A percentile compares a stretch with the other conserved stretches of the same genome.
phyloP scores from a whole-genome alignment of 2,329 filamentous ascomycete genomes.

The Helotiales sp. region DNA sequence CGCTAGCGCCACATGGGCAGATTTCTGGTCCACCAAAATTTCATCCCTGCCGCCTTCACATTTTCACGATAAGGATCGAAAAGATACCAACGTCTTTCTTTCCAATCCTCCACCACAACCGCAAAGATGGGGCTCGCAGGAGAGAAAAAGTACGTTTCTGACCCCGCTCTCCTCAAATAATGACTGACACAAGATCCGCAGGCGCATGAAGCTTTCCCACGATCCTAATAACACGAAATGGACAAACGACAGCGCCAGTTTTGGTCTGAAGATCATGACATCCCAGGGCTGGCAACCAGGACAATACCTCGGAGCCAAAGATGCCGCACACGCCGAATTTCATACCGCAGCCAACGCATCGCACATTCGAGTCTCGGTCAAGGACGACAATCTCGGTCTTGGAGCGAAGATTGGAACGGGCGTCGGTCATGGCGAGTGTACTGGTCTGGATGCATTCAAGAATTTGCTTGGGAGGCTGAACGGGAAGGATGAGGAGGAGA shows the following conservation, averaged over 20 bases:
- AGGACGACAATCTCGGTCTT: constrained; percentile 89
- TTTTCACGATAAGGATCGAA: constrained; percentile 29
- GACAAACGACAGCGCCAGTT: constrained; percentile 80
- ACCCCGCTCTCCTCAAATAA: constrained; percentile 6
- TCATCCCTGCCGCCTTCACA: constrained; percentile 17
- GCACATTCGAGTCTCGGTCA: constrained; percentile 82
- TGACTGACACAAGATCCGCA: constrained; percentile 49
- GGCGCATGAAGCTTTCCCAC: constrained; percentile 70
- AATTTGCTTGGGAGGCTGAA: constrained; percentile 87
- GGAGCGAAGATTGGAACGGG: constrained; percentile 79
- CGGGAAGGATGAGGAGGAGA: constrained; percentile 76
- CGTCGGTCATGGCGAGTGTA: constrained; percentile 70
- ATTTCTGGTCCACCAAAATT: constrained; percentile 30
- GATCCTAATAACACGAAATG: constrained; percentile 97
- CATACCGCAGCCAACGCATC: constrained; percentile 82
- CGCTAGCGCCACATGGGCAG: constrained; percentile 20
- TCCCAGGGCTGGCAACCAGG: constrained; percentile 92
- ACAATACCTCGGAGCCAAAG: constrained; percentile 76
- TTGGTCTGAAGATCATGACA: constrained; percentile 87
- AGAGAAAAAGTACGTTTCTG: constrained; percentile 63
- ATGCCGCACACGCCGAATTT: constrained; percentile 74
- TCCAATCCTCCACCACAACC: background rate
- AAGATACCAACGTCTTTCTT: constrained; percentile 2
- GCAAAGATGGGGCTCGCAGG: constrained; percentile 69
- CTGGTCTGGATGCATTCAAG: constrained; percentile 85